Conservation (phyloP, 192 early-diverging fungal genomes). For the Gonapodya sp. region DNA sequence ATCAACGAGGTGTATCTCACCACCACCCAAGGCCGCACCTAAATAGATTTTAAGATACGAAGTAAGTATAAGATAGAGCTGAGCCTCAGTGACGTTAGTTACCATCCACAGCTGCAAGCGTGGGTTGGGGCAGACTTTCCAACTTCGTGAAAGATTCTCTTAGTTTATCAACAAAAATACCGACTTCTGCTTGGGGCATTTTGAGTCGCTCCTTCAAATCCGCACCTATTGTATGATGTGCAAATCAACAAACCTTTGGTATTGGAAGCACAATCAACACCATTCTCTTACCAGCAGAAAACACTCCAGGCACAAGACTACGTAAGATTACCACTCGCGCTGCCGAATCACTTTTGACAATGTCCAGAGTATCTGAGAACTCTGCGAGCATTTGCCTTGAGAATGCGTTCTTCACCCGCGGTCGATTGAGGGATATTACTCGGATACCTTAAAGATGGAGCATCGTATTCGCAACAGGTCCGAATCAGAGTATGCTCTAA, state of each 20-base stretch:
- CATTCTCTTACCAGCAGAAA: conserved; percentile 77
- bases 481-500: neutral
- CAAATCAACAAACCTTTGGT: neutral
- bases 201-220: conserved; percentile 85
- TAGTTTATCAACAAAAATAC: conserved; percentile 69
- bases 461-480: no score
- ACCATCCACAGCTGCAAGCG: conserved; percentile 89
- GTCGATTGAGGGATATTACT: conserved; percentile 72
- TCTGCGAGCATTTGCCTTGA: conserved; percentile 63
- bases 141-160: conserved; percentile 69
- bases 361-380: conserved; percentile 54
- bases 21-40: conserved; percentile 77
- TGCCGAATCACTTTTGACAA: conserved; percentile 52
- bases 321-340: conserved; percentile 71
- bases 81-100: neutral
- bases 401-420: conserved; percentile 81
- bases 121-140: conserved; percentile 80
- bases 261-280: neutral
- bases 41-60: neutral
- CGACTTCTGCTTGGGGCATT: conserved; percentile 69
- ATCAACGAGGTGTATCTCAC: neutral
- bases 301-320: conserved; percentile 68
- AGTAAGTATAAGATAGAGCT: neutral
- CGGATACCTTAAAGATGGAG: conserved; percentile 48
- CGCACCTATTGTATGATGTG: conserved; percentile 27